Base-by-base conservation (phyloP, 768 basidiomycete genomes). In the Pisolithus tinctorius region DNA sequence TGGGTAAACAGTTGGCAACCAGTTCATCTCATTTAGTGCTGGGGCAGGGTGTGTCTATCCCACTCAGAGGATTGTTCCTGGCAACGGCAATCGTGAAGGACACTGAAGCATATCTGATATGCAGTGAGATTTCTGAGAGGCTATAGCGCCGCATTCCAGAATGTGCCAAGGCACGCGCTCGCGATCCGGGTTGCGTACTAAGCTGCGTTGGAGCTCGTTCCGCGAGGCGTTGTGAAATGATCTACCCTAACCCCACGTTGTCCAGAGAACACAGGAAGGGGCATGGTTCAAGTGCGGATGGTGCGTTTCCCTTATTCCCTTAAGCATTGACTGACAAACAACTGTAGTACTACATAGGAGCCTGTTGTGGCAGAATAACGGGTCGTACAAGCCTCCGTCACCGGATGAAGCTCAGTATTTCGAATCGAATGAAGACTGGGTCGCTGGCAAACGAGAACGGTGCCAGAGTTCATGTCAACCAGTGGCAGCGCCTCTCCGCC, bases 341-440 rank as follows among this genome's bases (percentile, higher is more conserved):
- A 20, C 25, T n/a, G 52, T 25, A 20, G 46, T 37, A 30, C 38
- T 48, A 46, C 58, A 17, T 60, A 88, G 88, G 13, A 88, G 91
- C 58, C 88, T 90, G 61, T 70, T 91, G 23, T 91, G 88, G 88
- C 88, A 85, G 41, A 91, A 91, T 60, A 83, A 84, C 40, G 88
- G 88, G 6, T 74, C 75, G 16, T 91, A 82, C 66, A 84, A 77
- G 57, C 72, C 79, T 23, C 71, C 79, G 1, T 67, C 70, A 10
- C 58, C 67, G 2, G 83, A 80, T 1, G 70, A 78, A 54, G 82
- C 84, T 55, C 90, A 74, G 48, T 91, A 91, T 58, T 89, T 88
- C 1, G 83, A 87, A 43, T 72, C 73, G n/a, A 81, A 77, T 0
- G 66, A 75, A 26, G 88, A 88, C 6, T 91, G 88, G 20, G 20